Percentiles rank a stretch among this genome's conserved stretches.
phyloP scores from a whole-genome alignment of 208 protist genomes.

The Leishmania braziliensis region DNA sequence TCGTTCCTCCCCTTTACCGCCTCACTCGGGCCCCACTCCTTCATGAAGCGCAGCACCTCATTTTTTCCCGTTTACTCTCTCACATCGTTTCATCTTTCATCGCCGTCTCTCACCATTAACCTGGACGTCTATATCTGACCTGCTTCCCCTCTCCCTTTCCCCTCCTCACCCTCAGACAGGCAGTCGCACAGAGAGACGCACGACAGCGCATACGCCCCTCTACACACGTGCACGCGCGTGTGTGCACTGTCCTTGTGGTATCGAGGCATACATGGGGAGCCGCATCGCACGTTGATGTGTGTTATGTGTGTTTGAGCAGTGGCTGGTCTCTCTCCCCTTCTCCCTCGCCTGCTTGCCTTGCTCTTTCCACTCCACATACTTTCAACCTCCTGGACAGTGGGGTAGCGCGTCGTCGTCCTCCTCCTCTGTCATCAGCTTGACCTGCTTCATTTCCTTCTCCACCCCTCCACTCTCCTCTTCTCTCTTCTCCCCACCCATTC shows the following conservation, averaged over 20 bases:
- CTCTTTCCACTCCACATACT: neutral
- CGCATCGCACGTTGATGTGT: neutral
- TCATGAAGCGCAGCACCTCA: neutral
- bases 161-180: neutral
- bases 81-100: neutral
- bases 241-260: neutral
- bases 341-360: neutral
- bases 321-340: neutral
- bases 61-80: neutral
- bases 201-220: neutral
- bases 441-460: neutral
- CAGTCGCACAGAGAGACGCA: neutral
- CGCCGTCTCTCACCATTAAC: neutral
- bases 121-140: neutral
- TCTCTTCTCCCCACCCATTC: neutral
- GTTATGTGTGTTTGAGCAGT: neutral
- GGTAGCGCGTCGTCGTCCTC: neutral
- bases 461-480: neutral
- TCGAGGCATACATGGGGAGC: neutral
- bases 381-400: neutral
- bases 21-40: neutral
- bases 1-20: neutral
- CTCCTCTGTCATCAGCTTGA: neutral
- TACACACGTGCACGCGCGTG: neutral
- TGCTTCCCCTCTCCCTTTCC: neutral